Conservation (phyloP, 345 rosid species). For the Hypericum perforatum region DNA sequence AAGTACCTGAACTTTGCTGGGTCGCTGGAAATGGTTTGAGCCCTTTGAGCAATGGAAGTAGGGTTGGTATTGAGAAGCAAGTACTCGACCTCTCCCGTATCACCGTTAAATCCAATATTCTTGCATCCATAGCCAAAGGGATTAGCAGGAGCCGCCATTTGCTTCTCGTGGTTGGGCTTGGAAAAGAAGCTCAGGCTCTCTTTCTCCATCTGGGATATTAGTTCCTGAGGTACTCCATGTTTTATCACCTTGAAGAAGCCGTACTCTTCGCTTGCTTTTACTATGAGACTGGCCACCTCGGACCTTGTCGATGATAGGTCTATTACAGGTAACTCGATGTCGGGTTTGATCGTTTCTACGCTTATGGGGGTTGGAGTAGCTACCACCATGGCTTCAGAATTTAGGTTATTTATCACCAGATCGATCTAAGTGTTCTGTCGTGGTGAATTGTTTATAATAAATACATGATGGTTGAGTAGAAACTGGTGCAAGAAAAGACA, state of each 20-base stretch:
- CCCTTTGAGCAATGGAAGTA: conserved; percentile 16
- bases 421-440: background rate
- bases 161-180: conserved; percentile 17
- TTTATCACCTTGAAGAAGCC: conserved; percentile 32
- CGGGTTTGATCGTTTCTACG: conserved; percentile 4
- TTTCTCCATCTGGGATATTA: conserved; percentile 15
- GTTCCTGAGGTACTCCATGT: conserved; percentile 20
- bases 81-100: conserved; percentile 28
- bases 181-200: conserved; percentile 17
- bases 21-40: conserved; percentile 18
- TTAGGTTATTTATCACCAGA: background rate
- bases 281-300: conserved; percentile 12
- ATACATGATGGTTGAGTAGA: background rate
- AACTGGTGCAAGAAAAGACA: no score
- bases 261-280: conserved; percentile 19
- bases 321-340: conserved; percentile 14
- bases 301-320: conserved; percentile 15
- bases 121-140: conserved; percentile 31
- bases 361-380: conserved; percentile 10
- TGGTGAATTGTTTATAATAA: background rate
- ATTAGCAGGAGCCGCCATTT: conserved; percentile 18
- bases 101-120: conserved; percentile 30
- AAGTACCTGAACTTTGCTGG: conserved; percentile 18
- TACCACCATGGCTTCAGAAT: conserved; percentile 8
- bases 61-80: conserved; percentile 20